These are phyloP conservation scores for Claviceps spartinae DNA, from an alignment of 2,329 filamentous ascomycete genomes.

Conservation along the genomic window DNA sequence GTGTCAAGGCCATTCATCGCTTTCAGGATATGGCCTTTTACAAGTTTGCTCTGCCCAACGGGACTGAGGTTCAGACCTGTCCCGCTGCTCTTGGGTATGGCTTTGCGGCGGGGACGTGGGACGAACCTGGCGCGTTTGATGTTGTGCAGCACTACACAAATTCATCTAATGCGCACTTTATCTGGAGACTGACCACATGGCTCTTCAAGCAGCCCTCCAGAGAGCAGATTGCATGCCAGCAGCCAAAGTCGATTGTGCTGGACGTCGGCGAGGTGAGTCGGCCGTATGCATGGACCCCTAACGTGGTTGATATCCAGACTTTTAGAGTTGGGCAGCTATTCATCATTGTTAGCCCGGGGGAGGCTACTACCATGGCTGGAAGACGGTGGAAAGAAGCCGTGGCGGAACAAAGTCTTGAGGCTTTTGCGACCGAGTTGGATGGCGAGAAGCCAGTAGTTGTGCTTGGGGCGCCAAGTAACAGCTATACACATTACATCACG, in stretches of 20 bases:
- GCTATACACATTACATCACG: slow-evolving; percentile 67
- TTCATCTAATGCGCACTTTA: slow-evolving; percentile 52
- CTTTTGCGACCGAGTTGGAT: slow-evolving; percentile 27
- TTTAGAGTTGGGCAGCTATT: slow-evolving; percentile 72
- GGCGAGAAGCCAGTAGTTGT: slow-evolving; percentile 52
- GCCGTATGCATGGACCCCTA: slow-evolving; percentile 78
- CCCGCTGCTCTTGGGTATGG: slow-evolving; percentile 77
- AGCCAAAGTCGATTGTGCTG: slow-evolving; percentile 70
- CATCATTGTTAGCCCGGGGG: slow-evolving; percentile 73
- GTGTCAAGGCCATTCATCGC: slow-evolving; percentile 66
- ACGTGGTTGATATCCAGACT: slow-evolving; percentile 77
- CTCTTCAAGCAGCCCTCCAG: slow-evolving; percentile 55
- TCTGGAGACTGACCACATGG: slow-evolving; percentile 65
- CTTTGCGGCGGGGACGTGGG: slow-evolving; percentile 80
- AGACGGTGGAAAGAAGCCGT: slow-evolving; percentile 71
- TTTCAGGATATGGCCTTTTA: slow-evolving; percentile 68
- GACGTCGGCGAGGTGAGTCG: slow-evolving; percentile 64
- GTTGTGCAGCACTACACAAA: slow-evolving; percentile 74
- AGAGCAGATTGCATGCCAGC: slow-evolving; percentile 61
- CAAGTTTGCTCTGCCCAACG: slow-evolving; percentile 58
- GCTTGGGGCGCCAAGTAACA: slow-evolving; percentile 76
- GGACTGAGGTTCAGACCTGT: slow-evolving; percentile 58
- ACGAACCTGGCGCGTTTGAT: slow-evolving; percentile 78
- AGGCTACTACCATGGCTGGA: slow-evolving; percentile 85
- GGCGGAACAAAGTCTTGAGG: slow-evolving; percentile 30